Evolutionary conservation across 768 basidiomycete genomes (phyloP).

Genomic region (Pleurotus giganteus): DNA sequence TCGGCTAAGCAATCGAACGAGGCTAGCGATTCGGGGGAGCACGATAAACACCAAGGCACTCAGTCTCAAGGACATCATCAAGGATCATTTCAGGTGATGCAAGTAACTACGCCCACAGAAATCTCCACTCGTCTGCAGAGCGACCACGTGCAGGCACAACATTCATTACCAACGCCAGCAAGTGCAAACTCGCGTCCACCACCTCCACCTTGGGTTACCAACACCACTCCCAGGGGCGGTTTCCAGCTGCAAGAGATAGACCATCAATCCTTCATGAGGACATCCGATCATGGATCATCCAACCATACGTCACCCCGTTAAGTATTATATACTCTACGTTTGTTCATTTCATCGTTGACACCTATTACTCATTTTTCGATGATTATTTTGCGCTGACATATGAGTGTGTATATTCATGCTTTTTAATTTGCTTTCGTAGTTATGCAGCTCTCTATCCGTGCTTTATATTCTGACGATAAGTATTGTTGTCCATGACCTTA

Average conservation of each 20-base stretch:
- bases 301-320: conserved; percentile 22
- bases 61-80: conserved; percentile 40
- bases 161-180: conserved; percentile 9
- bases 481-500: not conserved
- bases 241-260: conserved; percentile 30
- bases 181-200: conserved; percentile 13
- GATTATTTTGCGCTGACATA: not conserved
- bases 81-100: conserved; percentile 55
- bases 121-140: conserved; percentile 6
- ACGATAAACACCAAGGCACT: conserved; percentile 21
- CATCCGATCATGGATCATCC: conserved; percentile 29
- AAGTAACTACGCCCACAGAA: conserved; percentile 19
- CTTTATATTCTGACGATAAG: not conserved
- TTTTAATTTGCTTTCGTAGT: not conserved
- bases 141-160: not conserved
- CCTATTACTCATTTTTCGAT: not conserved
- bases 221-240: conserved; percentile 20
- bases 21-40: conserved; percentile 25
- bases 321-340: not conserved
- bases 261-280: conserved; percentile 48
- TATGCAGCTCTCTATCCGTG: not conserved
- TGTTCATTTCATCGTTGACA: not conserved
- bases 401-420: not conserved
- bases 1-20: conserved; percentile 27
- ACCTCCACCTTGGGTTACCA: conserved; percentile 19